phyloP scores from a whole-genome alignment of 2,329 filamentous ascomycete genomes.

The Pestalotiopsis sp. region DNA sequence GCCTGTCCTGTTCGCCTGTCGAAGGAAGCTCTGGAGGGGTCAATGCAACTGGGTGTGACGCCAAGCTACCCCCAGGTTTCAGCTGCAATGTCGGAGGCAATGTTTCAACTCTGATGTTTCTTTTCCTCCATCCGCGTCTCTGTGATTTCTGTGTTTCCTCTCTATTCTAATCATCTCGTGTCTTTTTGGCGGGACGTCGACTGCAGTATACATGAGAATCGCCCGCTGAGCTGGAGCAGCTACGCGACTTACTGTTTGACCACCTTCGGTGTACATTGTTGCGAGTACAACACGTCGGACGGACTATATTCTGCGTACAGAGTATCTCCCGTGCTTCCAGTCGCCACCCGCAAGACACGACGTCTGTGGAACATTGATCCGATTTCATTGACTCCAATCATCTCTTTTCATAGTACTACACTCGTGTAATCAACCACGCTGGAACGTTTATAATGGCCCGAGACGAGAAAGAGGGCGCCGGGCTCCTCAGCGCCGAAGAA shows the following conservation, averaged over 20 bases:
- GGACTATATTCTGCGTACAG: not conserved
- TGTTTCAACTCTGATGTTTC: slow-evolving; percentile 5
- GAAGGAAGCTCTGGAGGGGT: not conserved
- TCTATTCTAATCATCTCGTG: not conserved
- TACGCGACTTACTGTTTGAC: not conserved
- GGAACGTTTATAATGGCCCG: slow-evolving; percentile 22
- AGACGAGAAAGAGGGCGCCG: slow-evolving; percentile 15
- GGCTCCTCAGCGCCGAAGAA: slow-evolving; percentile 28
- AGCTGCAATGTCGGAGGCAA: slow-evolving; percentile 17
- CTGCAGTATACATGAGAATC: not conserved
- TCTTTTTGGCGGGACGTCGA: not conserved
- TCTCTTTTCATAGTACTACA: not conserved
- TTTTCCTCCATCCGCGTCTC: not conserved
- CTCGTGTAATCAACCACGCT: not conserved
- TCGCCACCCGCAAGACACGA: not conserved
- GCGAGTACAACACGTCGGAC: too few relatives aligned
- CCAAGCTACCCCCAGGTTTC: slow-evolving; percentile 21
- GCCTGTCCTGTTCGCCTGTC: not conserved
- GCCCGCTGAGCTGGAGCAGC: slow-evolving; percentile 2
- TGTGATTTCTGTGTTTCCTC: not conserved
- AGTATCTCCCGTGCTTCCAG: not conserved
- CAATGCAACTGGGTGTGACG: slow-evolving; percentile 12
- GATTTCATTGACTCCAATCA: not conserved
- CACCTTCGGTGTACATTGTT: not conserved
- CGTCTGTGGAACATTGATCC: not conserved